Evolutionary conservation across 2,329 filamentous ascomycete species (phyloP).

Genomic region (Capronia americana): DNA sequence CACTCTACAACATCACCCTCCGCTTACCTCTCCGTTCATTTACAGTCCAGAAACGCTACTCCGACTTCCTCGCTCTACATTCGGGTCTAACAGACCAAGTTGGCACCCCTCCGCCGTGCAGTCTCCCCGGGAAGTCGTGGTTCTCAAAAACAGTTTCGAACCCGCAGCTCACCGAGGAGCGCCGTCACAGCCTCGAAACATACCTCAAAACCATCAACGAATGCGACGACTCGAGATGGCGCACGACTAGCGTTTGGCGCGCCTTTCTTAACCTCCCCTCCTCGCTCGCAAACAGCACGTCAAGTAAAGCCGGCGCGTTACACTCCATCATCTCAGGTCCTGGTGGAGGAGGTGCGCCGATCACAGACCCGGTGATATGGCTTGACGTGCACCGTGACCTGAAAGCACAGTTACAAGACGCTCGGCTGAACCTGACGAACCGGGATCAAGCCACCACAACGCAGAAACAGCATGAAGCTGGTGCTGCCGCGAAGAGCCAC

Average conservation of each 20-base stretch:
- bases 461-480: slow-evolving; percentile 67
- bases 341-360: slow-evolving; percentile 45
- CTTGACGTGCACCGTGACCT: slow-evolving; percentile 66
- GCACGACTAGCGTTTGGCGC: slow-evolving; percentile 62
- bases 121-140: slow-evolving; percentile 67
- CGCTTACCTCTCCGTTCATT: slow-evolving; percentile 66
- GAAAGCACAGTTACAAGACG: slow-evolving; percentile 66
- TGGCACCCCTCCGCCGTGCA: slow-evolving; percentile 57
- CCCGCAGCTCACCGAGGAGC: slow-evolving; percentile 62
- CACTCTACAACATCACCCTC: slow-evolving; percentile 66
- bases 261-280: slow-evolving; percentile 64
- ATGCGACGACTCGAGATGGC: slow-evolving; percentile 63
- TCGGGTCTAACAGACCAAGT: slow-evolving; percentile 57
- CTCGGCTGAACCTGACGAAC: slow-evolving; percentile 63
- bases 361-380: slow-evolving; percentile 64
- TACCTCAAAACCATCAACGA: slow-evolving; percentile 66
- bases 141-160: slow-evolving; percentile 64
- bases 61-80: slow-evolving; percentile 66
- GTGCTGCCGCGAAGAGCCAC: slow-evolving; percentile 65
- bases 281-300: slow-evolving; percentile 40
- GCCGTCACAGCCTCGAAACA: slow-evolving; percentile 61
- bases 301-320: slow-evolving; percentile 47
- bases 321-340: slow-evolving; percentile 53
- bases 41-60: slow-evolving; percentile 67
- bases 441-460: slow-evolving; percentile 65